phyloP scores from a whole-genome alignment of 2,329 filamentous ascomycete genomes.

The Fusarium liriodendri region DNA sequence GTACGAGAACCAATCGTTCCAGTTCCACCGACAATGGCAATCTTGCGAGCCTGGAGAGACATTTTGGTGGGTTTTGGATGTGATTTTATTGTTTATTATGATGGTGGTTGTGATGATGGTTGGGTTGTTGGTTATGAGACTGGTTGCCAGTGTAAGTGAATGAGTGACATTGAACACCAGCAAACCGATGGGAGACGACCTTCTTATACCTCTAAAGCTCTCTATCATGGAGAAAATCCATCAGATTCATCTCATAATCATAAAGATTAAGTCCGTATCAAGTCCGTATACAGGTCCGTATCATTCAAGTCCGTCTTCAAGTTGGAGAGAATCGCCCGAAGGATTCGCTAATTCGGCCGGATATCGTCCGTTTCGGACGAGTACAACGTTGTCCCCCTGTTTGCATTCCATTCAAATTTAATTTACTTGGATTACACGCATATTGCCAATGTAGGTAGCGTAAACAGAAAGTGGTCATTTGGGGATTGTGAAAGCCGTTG shows the following conservation, averaged over 20 bases:
- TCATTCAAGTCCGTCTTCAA: background rate
- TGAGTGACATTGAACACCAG: background rate
- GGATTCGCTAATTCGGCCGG: background rate
- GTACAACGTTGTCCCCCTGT: background rate
- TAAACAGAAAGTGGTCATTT: background rate
- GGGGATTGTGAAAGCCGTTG: background rate
- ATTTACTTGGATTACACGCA: background rate
- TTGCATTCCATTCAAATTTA: background rate
- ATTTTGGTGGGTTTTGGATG: constrained; percentile 5
- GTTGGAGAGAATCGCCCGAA: background rate
- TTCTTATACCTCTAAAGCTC: background rate
- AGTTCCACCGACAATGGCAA: constrained; percentile 47
- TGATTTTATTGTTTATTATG: background rate
- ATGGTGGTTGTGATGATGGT: background rate
- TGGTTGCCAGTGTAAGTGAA: background rate
- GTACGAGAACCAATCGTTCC: constrained; percentile 54
- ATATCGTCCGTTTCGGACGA: background rate
- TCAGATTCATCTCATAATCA: background rate
- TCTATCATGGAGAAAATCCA: background rate
- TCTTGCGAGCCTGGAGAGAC: constrained; percentile 36
- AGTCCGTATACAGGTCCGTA: background rate
- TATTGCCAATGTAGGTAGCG: background rate
- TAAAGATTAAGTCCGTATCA: background rate
- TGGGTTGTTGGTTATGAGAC: background rate
- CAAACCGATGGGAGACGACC: background rate